Conservation (phyloP, 768 basidiomycete species). For the Mycena haematopus region DNA sequence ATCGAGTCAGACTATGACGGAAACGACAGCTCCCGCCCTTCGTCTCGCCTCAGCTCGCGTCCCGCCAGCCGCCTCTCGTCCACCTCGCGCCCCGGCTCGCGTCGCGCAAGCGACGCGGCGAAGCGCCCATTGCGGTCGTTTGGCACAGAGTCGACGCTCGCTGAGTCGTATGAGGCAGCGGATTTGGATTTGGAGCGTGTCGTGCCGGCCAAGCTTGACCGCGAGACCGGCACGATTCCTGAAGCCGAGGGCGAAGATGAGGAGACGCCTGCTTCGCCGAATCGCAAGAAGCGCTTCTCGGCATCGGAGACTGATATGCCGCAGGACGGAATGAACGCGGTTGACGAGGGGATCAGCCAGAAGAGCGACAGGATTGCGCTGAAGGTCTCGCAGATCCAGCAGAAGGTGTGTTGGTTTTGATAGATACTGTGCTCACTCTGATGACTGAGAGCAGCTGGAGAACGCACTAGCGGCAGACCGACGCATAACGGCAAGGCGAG, state of each 20-base stretch:
- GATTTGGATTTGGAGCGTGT: conserved; percentile 42
- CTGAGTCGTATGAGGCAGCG: conserved; percentile 64
- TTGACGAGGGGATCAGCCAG: conserved; percentile 83
- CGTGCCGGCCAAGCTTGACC: conserved; percentile 40
- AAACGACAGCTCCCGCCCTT: conserved; percentile 64
- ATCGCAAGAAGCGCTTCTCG: conserved; percentile 81
- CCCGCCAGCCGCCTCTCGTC: conserved; percentile 71
- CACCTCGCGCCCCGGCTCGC: conserved; percentile 53
- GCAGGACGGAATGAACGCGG: conserved; percentile 85
- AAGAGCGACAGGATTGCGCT: conserved; percentile 88
- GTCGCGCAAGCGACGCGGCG: conserved; percentile 64
- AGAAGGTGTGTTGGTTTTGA: conserved; percentile 66
- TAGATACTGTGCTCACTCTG: conserved; percentile 6
- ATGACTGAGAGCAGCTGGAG: conserved; percentile 62
- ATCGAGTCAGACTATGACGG: conserved; percentile 71
- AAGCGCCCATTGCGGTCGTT: conserved; percentile 71
- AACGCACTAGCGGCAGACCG: conserved; percentile 71
- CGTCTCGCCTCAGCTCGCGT: conserved; percentile 63
- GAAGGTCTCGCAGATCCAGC: conserved; percentile 88
- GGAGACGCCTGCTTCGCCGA: conserved; percentile 46
- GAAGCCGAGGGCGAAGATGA: conserved; percentile 68
- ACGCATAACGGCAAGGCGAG: conserved; percentile 46
- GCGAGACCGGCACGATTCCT: conserved; percentile 59
- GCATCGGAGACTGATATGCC: conserved; percentile 66
- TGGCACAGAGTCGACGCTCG: conserved; percentile 81